These are phyloP conservation scores for Penicillium corylophilum DNA, from an alignment of 2,329 filamentous ascomycete genomes.

Conservation along the genomic window DNA sequence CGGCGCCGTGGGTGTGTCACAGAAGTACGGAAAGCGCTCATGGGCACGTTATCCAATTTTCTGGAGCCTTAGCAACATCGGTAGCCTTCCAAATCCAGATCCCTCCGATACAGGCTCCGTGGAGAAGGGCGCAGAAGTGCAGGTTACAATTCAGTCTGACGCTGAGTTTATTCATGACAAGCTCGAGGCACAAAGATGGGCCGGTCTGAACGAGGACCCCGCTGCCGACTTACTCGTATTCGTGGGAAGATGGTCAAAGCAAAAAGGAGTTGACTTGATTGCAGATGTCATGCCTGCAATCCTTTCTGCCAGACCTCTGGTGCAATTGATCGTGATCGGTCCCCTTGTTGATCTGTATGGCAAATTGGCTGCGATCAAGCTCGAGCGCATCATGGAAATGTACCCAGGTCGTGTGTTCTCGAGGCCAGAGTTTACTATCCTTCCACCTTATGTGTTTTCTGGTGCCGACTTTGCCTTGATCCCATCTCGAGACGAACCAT, in stretches of 20 bases:
- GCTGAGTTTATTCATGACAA: conserved; percentile 54
- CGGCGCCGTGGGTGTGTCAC: conserved; percentile 65
- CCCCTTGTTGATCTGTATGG: conserved; percentile 68
- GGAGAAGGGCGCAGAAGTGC: conserved; percentile 46
- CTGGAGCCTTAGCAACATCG: conserved; percentile 64
- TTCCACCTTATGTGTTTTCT: conserved; percentile 65
- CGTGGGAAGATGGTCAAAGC: conserved; percentile 67
- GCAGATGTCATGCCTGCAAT: conserved; percentile 65
- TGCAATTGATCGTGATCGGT: conserved; percentile 63
- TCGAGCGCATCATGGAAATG: conserved; percentile 62
- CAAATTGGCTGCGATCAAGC: conserved; percentile 65
- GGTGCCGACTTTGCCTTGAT: conserved; percentile 70
- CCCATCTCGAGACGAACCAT: conserved; percentile 67
- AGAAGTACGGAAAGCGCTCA: conserved; percentile 66
- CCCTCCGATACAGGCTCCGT: conserved; percentile 56
- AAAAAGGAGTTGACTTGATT: conserved; percentile 68
- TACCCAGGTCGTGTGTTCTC: conserved; percentile 66
- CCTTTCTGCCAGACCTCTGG: conserved; percentile 59
- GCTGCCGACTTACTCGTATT: conserved; percentile 67
- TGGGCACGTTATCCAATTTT: conserved; percentile 68
- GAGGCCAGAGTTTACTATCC: conserved; percentile 65
- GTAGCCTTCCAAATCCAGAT: conserved; percentile 64
- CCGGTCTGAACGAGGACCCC: conserved; percentile 61
- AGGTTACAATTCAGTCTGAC: conserved; percentile 57
- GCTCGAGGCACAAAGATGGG: conserved; percentile 67